phyloP scores from a whole-genome alignment of 805 yeast genomes.

The Candida boleticola region DNA sequence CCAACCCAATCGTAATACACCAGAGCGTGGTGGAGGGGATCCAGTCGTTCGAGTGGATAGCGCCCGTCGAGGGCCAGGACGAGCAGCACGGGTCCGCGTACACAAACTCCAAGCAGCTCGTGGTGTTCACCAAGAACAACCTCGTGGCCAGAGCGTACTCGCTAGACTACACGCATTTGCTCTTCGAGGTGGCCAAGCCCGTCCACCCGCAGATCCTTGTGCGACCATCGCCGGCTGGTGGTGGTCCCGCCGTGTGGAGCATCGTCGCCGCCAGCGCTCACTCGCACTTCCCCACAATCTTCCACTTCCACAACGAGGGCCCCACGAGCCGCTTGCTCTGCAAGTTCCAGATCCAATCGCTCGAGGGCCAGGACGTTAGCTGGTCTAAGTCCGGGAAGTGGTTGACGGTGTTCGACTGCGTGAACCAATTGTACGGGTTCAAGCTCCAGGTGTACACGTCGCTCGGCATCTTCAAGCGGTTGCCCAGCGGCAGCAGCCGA shows the following conservation, averaged over 20 bases:
- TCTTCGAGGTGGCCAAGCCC: conserved; percentile 35
- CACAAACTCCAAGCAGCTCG: conserved; percentile 30
- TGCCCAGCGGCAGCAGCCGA: conserved; percentile 7
- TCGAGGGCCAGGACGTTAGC: conserved; percentile 9
- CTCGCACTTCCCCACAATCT: conserved; percentile 14
- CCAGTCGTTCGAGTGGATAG: conserved; percentile 34
- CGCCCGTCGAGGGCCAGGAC: conserved; percentile 13
- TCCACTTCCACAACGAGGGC: conserved; percentile 34
- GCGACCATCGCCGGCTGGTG: conserved; percentile 16
- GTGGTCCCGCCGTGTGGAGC: conserved; percentile 22
- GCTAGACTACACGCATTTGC: conserved; percentile 30
- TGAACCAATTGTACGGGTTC: conserved; percentile 25
- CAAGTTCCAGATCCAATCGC: conserved; percentile 17
- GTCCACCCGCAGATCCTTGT: conserved; percentile 13
- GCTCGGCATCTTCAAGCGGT: conserved; percentile 19
- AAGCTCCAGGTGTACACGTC: conserved; percentile 24
- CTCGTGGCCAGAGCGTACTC: conserved; percentile 35
- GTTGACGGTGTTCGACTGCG: conserved; percentile 25
- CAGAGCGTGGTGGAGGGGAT: conserved; percentile 28
- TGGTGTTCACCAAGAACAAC: conserved; percentile 24
- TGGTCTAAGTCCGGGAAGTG: conserved; percentile 39
- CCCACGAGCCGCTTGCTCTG: conserved; percentile 25
- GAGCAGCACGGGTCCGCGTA: conserved; percentile 26
- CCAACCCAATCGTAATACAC: conserved; percentile 30
- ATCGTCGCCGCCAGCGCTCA: conserved; percentile 18